Percentiles rank a stretch among this genome's conserved stretches.
Evolutionary conservation across 257 asterid genomes (phyloP).

Genomic region (Solanum etuberosum): DNA sequence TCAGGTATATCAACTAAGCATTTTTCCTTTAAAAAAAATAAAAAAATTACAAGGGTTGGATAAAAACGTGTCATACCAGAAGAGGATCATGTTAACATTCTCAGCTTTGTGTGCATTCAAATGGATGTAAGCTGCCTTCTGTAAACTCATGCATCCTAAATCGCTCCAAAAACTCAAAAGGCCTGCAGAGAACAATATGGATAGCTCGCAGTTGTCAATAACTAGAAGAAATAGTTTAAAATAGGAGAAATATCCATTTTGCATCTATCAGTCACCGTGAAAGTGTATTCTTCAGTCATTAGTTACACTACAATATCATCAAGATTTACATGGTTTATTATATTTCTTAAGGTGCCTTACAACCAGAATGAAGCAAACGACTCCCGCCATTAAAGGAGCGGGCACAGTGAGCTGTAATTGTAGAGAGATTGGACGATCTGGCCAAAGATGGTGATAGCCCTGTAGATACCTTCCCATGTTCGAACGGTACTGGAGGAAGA

Average conservation of each 20-base stretch:
- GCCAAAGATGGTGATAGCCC: neutral
- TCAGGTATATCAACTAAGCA: neutral
- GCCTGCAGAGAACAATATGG: conserved; percentile 41
- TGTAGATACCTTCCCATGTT: neutral
- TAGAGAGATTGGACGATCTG: neutral
- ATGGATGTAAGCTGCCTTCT: conserved; percentile 84
- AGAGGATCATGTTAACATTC: neutral
- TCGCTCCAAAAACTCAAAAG: conserved; percentile 82
- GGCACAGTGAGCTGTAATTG: neutral
- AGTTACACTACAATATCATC: neutral
- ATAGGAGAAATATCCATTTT: neutral
- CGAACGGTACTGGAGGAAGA: neutral
- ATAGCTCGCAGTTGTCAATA: neutral
- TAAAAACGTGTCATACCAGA: neutral
- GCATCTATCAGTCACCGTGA: neutral
- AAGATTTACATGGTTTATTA: neutral
- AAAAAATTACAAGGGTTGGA: neutral
- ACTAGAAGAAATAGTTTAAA: neutral
- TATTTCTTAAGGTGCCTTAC: neutral
- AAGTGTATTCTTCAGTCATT: neutral
- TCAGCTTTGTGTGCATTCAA: conserved; percentile 95
- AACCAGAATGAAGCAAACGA: neutral
- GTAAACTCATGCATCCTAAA: conserved; percentile 81
- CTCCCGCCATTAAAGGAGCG: neutral
- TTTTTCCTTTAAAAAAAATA: neutral